These are phyloP conservation scores for Amborella trichopoda DNA, from an alignment of 164 flowering plant species.

Conservation along the genomic window DNA sequence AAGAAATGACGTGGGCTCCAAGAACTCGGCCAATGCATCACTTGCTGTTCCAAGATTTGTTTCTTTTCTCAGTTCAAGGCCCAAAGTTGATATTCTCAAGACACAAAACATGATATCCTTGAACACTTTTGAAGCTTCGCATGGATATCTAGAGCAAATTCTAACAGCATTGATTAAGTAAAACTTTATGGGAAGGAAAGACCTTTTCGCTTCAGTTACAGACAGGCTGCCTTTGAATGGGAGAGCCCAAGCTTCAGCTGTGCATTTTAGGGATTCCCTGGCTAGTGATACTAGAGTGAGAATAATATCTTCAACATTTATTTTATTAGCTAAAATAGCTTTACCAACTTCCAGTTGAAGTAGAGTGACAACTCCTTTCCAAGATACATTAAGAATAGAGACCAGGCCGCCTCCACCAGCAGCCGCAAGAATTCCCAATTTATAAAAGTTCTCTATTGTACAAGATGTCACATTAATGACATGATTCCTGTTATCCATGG, in stretches of 20 bases:
- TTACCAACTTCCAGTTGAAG: slow-evolving; percentile 74
- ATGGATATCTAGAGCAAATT: slow-evolving; percentile 49
- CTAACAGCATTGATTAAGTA: slow-evolving; percentile 72
- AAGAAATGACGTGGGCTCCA: slow-evolving; percentile 58
- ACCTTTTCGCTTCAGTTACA: slow-evolving; percentile 59
- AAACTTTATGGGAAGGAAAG: slow-evolving; percentile 74
- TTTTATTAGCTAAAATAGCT: slow-evolving; percentile 33
- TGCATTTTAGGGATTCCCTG: slow-evolving; percentile 45
- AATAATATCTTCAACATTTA: slow-evolving; percentile 53
- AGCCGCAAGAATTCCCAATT: slow-evolving; percentile 72
- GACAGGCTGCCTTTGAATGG: slow-evolving; percentile 28
- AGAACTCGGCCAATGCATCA: slow-evolving; percentile 50
- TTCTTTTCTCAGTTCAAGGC: slow-evolving; percentile 40
- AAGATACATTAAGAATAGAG: slow-evolving; percentile 66
- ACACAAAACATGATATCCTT: slow-evolving; percentile 45
- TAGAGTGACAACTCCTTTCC: slow-evolving; percentile 91
- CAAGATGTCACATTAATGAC: slow-evolving; percentile 29
- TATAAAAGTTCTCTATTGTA: slow-evolving; percentile 43
- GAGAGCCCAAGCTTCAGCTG: slow-evolving; percentile 60
- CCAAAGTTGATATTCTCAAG: slow-evolving; percentile 42
- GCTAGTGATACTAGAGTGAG: slow-evolving; percentile 49
- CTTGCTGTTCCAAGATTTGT: slow-evolving; percentile 33
- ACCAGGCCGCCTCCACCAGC: slow-evolving; percentile 75
- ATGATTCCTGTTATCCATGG: slow-evolving; percentile 15
- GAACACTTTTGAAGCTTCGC: slow-evolving; percentile 37